Conservation (phyloP, 331 rosid genomes). For the Rosa hybrid region DNA sequence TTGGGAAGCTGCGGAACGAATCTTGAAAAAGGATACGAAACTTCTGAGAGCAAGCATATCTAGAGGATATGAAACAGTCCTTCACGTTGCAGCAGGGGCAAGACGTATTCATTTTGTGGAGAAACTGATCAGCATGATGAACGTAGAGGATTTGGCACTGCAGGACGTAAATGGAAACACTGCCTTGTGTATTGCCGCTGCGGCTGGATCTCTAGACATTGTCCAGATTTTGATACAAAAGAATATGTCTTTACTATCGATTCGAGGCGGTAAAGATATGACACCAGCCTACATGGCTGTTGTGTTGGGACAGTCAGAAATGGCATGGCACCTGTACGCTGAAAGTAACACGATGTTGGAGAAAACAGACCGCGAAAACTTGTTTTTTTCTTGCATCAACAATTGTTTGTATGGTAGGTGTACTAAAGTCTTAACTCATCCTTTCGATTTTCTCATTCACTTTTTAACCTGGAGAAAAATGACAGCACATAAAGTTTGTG, state of each 20-base stretch:
- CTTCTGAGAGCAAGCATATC: constrained; percentile 32
- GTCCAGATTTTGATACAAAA: constrained; percentile 11
- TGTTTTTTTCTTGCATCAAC: constrained; percentile 22
- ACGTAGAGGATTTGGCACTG: background rate
- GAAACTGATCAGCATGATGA: background rate
- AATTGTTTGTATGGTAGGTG: constrained; percentile 35
- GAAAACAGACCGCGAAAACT: background rate
- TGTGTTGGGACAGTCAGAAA: constrained; percentile 20
- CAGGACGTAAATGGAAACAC: constrained; percentile 25
- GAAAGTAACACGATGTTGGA: background rate
- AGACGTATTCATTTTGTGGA: constrained; percentile 4
- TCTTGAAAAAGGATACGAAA: background rate
- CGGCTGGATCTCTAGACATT: constrained; percentile 29
- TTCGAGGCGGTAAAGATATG: constrained; percentile 8
- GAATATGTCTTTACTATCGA: constrained; percentile 5
- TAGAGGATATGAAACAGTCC: background rate
- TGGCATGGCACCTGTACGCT: constrained; percentile 31
- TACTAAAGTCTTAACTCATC: background rate
- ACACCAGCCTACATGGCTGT: constrained; percentile 31
- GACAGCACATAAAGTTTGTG: background rate
- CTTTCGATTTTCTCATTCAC: background rate
- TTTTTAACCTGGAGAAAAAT: background rate
- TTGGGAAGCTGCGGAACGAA: constrained; percentile 28
- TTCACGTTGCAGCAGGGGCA: constrained; percentile 2
- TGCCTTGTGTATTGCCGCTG: constrained; percentile 39